phyloP scores from a whole-genome alignment of 768 basidiomycete genomes.

The Suillus luteus region DNA sequence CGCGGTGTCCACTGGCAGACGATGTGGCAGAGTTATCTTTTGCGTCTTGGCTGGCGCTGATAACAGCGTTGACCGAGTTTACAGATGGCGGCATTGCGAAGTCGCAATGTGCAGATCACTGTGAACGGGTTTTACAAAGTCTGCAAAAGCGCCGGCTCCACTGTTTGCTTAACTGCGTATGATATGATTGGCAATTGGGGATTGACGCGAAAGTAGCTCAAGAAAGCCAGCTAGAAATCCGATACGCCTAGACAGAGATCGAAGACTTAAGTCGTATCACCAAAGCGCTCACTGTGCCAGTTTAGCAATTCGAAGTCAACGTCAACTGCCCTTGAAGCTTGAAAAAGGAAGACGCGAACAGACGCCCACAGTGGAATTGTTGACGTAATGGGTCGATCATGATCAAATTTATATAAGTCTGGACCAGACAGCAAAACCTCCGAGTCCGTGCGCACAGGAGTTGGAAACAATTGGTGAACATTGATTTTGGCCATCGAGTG shows the following conservation, averaged over 20 bases:
- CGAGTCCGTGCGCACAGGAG: too few species aligned
- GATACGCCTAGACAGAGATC: background rate
- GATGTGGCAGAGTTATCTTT: background rate
- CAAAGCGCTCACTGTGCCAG: background rate
- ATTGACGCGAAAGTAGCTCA: background rate
- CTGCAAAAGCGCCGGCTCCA: background rate
- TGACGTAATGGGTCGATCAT: background rate
- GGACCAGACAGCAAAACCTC: too few species aligned
- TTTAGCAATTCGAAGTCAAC: background rate
- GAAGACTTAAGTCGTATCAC: background rate
- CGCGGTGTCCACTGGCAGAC: background rate
- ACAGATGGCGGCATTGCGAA: conserved; percentile 4
- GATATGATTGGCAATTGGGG: background rate
- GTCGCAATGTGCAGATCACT: background rate
- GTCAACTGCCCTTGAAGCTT: background rate
- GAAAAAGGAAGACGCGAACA: background rate
- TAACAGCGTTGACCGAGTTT: conserved; percentile 14
- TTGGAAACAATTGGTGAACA: too few species aligned
- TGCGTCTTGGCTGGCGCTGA: conserved; percentile 11
- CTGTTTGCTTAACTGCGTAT: background rate
- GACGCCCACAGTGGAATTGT: background rate
- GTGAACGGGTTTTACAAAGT: background rate
- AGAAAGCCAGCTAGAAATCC: background rate
- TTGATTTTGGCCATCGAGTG: too few species aligned
- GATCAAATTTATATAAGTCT: too few species aligned